A percentile compares a stretch with the other conserved stretches of the same genome.
Evolutionary conservation across 495 filamentous ascomycete species (phyloP).

Genomic region (Neurospora sp.): DNA sequence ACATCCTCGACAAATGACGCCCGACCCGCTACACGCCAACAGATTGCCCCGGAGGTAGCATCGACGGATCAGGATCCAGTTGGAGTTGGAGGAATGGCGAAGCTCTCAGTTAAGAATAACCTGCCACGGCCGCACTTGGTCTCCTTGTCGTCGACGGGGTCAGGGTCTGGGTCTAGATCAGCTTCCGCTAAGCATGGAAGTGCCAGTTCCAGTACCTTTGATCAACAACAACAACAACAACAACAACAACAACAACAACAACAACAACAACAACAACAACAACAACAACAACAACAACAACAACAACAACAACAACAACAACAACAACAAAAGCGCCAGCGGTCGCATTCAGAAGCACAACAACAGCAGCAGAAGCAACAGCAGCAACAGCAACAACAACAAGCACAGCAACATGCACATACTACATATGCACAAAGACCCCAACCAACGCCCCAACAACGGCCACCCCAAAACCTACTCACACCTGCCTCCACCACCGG

Average conservation of each 20-base stretch:
- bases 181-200: background rate
- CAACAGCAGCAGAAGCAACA: background rate
- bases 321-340: background rate
- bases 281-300: background rate
- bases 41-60: conserved; percentile 2
- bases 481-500: conserved; percentile 26
- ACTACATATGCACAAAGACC: background rate
- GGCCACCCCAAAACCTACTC: conserved; percentile 23
- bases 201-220: background rate
- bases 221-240: background rate
- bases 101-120: background rate
- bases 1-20: background rate
- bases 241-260: background rate
- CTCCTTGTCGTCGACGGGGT: background rate
- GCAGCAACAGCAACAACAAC: background rate
- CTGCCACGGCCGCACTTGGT: background rate
- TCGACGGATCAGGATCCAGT: background rate
- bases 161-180: background rate
- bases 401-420: background rate
- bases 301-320: background rate
- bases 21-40: background rate
- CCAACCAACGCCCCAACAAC: conserved; percentile 1
- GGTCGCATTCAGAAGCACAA: background rate
- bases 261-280: background rate
- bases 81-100: background rate